phyloP scores from a whole-genome alignment of 116 monocot species.

The Papilionanthe hybrid region DNA sequence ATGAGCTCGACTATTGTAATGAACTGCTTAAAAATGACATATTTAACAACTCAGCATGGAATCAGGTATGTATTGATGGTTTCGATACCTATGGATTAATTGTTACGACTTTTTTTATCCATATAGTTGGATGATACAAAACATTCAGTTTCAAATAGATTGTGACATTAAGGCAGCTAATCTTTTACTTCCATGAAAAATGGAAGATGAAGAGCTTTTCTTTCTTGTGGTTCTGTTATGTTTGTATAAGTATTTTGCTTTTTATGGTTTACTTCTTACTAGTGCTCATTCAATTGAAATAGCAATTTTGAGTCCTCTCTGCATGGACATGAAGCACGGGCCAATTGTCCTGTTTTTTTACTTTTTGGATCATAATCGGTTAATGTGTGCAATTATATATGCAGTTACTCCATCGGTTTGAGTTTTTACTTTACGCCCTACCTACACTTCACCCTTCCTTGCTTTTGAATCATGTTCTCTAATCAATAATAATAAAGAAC shows the following conservation, averaged over 20 bases:
- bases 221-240: not conserved
- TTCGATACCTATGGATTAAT: not conserved
- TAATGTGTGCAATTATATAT: no score
- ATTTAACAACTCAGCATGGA: constrained; percentile 98
- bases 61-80: constrained; percentile 61
- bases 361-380: no score
- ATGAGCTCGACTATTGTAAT: constrained; percentile 78
- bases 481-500: no score
- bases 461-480: no score
- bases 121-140: not conserved
- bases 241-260: not conserved
- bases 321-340: not conserved
- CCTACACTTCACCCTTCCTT: no score
- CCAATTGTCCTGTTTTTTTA: not conserved
- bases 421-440: no score
- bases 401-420: no score
- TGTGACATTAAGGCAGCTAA: not conserved
- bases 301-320: not conserved
- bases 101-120: not conserved
- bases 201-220: not conserved
- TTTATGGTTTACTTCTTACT: not conserved
- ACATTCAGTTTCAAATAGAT: not conserved
- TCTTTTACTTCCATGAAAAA: not conserved
- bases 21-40: constrained; percentile 70
- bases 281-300: not conserved